Conservation (phyloP, 2,329 filamentous ascomycete genomes). For the Penicillium sp. region DNA sequence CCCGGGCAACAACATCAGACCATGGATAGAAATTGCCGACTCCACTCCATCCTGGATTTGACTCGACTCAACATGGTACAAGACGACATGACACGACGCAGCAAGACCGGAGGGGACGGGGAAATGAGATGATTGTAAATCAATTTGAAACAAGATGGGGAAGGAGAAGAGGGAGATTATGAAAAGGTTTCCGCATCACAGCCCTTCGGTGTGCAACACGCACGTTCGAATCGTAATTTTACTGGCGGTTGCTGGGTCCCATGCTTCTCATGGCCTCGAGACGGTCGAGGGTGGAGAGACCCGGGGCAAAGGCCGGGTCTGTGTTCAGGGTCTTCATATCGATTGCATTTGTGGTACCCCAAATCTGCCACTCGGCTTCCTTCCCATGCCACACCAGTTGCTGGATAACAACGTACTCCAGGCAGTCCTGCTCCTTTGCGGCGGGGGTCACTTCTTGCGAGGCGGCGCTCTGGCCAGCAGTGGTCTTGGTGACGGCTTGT, state of each 20-base stretch:
- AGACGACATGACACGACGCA: too few species aligned
- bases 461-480: background rate
- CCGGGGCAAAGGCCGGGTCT: slow-evolving; percentile 31
- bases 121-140: background rate
- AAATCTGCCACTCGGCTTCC: slow-evolving; percentile 45
- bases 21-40: background rate
- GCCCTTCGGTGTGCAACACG: too few species aligned
- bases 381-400: slow-evolving; percentile 38
- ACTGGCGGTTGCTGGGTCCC: slow-evolving; percentile 13
- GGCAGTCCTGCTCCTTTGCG: slow-evolving; percentile 38
- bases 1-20: background rate
- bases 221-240: background rate
- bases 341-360: slow-evolving; percentile 44
- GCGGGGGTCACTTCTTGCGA: slow-evolving; percentile 7
- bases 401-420: slow-evolving; percentile 49
- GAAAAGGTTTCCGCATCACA: background rate
- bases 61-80: background rate
- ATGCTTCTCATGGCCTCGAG: slow-evolving; percentile 27
- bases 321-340: slow-evolving; percentile 34
- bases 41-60: background rate
- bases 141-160: background rate
- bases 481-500: slow-evolving; percentile 30
- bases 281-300: slow-evolving; percentile 31
- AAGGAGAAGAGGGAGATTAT: background rate
- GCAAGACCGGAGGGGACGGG: too few species aligned